Evolutionary conservation across 139 green algal species (phyloP), one percentile per base, ranked within the genome.

Genomic region (Nannochloris sp.): DNA sequence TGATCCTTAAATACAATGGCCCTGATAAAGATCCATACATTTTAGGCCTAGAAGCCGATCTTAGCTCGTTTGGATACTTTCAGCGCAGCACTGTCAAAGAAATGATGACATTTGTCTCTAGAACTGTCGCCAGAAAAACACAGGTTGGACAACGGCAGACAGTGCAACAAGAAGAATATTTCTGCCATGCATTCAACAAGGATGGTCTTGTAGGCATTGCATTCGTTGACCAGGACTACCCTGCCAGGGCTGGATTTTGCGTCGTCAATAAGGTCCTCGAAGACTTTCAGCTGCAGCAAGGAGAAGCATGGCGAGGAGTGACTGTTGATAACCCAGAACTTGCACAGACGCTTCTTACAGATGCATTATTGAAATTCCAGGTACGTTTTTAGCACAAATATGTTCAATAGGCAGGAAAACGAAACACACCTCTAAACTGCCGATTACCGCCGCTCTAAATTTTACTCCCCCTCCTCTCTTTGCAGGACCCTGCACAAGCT

Each of bases 31-130:
- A 92, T 3, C 83, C 92, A 0, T 61, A 74, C 4, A 65, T 91
- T 23, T 67, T 99, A 10, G 94, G 88, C 2, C 72, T 83, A 14
- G 89, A 83, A 1, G 73, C 73, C 14, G 93, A 99, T 62, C 70
- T 99, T 10, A 87, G 66, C 10, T 83, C 81, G 34, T 99, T 99
- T 67, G 93, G 93, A 2, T 98, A 92, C 73, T 99, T 99, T 56
- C 79, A 95, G 57, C 69, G 72, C 13, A 74, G 64, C 19, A 83
- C 74, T 7, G 93, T 99, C 8, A 77, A 80, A 19, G 95, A 99
- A 71, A 91, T 97, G 73, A 82, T 99, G 1, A 85, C 67, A 7
- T 99, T 99, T 77, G 80, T 95, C 10, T 72, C 70, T n/a, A 77
- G 91, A 24, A 99, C 93, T 0, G 88, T 99, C 12, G 84, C 87